Evolutionary conservation across 768 basidiomycete species (phyloP), one percentile per base, ranked within the genome.

Genomic region (Boletus rex-veris): DNA sequence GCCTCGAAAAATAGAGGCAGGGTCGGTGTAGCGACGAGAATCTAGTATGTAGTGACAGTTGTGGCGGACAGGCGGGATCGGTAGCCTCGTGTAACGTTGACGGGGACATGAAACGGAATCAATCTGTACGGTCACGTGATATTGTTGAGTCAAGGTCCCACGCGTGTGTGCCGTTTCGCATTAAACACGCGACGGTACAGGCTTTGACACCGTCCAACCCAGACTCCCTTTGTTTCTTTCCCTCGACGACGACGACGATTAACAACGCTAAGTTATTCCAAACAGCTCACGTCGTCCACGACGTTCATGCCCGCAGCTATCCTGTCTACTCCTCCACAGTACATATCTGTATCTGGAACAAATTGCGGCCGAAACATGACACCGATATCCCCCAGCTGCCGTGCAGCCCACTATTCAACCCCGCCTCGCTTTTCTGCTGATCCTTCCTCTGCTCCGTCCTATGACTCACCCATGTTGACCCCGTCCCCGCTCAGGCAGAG

Each of bases 401-500:
- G 65, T 46, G 61, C 67, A 65, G 58, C 59, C 1, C 66, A 57
- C 58, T 64, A 64, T 58, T 65, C 67, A 43, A 73, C 74, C 1
- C 74, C 75, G n/a, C 71, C 71, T 4, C 64, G 66, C 37, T 53
- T 68, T 42, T 50, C 62, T 38, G 43, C 61, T 48, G 60, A 65
- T 21, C 1, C 50, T 8, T 53, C 55, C 45, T 55, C 64, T 50
- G 53, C 64, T 48, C 56, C 71, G 33, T 71, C 76, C 39, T 79
- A 74, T 60, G 79, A 80, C 61, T 78, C 81, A 31, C 80, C 83
- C 42, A 80, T 85, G 80, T 75, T 82, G 45, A 81, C 84, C 2
- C 83, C 86, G 19, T 87, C 86, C 6, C 84, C 84, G 11, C 75
- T 83, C 55, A 74, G 80, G 48, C 75, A 75, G 57, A 72, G 71